Base-by-base conservation (phyloP, 2,329 filamentous ascomycete genomes). In the Xylaria arbuscula region DNA sequence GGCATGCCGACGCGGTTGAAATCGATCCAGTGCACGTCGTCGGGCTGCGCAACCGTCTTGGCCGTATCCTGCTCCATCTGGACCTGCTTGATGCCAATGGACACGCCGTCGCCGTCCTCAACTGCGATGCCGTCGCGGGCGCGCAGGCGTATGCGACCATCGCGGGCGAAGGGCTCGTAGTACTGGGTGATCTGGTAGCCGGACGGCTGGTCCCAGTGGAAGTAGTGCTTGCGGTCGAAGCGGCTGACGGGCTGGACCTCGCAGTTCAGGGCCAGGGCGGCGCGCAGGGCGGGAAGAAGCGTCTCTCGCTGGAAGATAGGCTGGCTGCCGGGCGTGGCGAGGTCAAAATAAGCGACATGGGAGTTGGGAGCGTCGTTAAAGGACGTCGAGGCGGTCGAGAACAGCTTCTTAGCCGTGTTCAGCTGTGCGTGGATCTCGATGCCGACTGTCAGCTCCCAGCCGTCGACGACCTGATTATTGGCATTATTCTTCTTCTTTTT, bases 101-200 rank as follows among this genome's bases (percentile, higher is more conserved):
- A 85, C 22, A 97, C 81, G n/a, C 85, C 81, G 19, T 90, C 84
- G 0, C 92, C 92, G 74, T 94, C 91, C 74, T 92, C 87, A 0
- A 88, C 84, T 0, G 91, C 90, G 69, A 97, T 93, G 1, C 94
- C 94, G 77, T 98, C 95, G 66, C 93, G 86, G 3, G 88, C 81
- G 47, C 86, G 87, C 6, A 99, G 84, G 0, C 84, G 87, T n/a
- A 98, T 84, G 47, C 83, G 81, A 1, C 96, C 96, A 74, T 93
- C 85, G 68, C 85, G 88, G 0, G 89, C 89, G 72, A 91, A 89
- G 0, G 89, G 89, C 66, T 89, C 83, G 79, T 98, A 98, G 82
- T 95, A 98, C 78, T 99, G 96, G 1, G 96, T 99, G 71, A 99
- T 97, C 80, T 99, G 96, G 80, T 99, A 99, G 0, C 96, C 96